Evolutionary conservation across 805 yeast species (phyloP), one percentile per base, ranked within the genome.

Genomic region (Candida coquimbonensis): DNA sequence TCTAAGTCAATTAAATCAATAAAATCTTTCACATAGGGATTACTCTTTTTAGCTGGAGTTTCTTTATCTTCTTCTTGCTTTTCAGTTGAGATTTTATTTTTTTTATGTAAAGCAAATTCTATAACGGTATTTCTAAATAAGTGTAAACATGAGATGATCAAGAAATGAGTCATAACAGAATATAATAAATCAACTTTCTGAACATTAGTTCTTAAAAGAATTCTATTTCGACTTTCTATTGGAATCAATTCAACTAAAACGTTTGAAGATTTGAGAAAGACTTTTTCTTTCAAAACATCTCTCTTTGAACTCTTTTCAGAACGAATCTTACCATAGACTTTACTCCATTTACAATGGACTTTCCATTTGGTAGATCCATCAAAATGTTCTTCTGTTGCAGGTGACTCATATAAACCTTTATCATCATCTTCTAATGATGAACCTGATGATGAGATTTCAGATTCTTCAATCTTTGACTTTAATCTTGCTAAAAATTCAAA

Each of bases 131-230:
- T 73, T 42, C 69, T 66, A 19, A 78, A 50, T 5, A 78, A 61
- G 50, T 70, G 74, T 9, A 70, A 45, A 2, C 74, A 63, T 0
- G 81, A 74, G 4, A 74, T 55, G 0, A 71, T 54, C 19, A 75
- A 60, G 54, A 77, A 78, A 40, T 72, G 71, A 4, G 71, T 64
- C 48, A 69, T 68, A 14, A 70, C 53, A 3, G 75, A 70, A 38
- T 67, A 62, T 7, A 69, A 54, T 4, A 61, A 49, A 27, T 66
- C 68, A 9, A 64, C 27, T 16, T 55, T 60, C 11, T 59, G 54
- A 13, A 61, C 49, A 17, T 56, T 53, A 44, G 60, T 47, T 29
- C 57, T 56, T 1, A 68, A 40, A 2, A 48, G 12, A 13, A 66
- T 42, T 36, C 48, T 61, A 1, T 58, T 56, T 1, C 52, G 53